A percentile compares a stretch with the other conserved stretches of the same genome.
These are phyloP conservation scores for Fusarium sp. DNA, from an alignment of 2,329 filamentous ascomycete species.

Conservation along the genomic window DNA sequence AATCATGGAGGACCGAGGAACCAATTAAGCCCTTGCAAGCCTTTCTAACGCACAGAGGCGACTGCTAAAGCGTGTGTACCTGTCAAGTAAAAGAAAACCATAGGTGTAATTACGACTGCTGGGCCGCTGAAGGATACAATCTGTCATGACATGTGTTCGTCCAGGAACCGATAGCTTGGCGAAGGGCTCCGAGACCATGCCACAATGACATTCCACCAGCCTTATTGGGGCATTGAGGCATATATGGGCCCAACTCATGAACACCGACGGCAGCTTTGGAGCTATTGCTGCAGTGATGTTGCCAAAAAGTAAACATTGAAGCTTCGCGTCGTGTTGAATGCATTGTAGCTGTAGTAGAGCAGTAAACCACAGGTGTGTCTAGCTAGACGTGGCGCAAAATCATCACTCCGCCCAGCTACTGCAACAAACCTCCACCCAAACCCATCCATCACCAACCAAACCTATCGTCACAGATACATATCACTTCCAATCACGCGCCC, in stretches of 20 bases:
- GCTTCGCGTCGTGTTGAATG: neutral
- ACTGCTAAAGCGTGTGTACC: neutral
- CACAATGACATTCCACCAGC: conserved; percentile 16
- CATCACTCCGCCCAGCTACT: neutral
- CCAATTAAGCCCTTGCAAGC: neutral
- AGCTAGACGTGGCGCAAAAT: neutral
- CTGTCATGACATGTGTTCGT: conserved; percentile 21
- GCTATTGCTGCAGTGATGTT: neutral
- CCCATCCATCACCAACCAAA: conserved; percentile 2
- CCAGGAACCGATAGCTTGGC: conserved; percentile 28
- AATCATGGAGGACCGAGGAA: conserved; percentile 7
- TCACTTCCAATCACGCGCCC: neutral
- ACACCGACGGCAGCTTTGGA: neutral
- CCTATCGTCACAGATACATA: neutral
- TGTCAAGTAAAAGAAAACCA: neutral
- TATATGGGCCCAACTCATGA: neutral
- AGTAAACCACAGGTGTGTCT: neutral
- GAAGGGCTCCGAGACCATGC: conserved; percentile 14
- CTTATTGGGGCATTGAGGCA: conserved; percentile 8
- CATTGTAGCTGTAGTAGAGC: neutral
- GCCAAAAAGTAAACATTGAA: neutral
- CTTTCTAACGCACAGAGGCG: neutral
- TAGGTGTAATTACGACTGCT: neutral
- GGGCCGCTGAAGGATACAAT: neutral
- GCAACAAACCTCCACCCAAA: conserved; percentile 3